A percentile compares a stretch with the other conserved stretches of the same genome.
These are phyloP conservation scores for Aphanomyces stellatus DNA, from an alignment of 352 stramenopile genomes.

Conservation along the genomic window DNA sequence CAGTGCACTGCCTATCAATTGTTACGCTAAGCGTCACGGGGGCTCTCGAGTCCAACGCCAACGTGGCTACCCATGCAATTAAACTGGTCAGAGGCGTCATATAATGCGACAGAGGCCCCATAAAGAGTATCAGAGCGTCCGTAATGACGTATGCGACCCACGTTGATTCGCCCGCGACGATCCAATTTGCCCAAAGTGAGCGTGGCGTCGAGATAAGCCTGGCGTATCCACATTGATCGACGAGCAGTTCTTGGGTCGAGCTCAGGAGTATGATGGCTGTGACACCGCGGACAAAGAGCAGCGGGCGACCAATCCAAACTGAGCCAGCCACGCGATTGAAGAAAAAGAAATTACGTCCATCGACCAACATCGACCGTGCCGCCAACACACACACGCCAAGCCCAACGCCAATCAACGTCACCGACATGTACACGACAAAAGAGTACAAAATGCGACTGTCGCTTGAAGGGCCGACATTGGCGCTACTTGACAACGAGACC, in stretches of 20 bases:
- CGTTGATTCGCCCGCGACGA: constrained; percentile 5
- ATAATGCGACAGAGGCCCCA: background rate
- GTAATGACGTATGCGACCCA: constrained; percentile 3
- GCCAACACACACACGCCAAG: background rate
- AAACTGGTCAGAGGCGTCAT: background rate
- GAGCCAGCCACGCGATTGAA: constrained; percentile 1
- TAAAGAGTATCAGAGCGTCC: background rate
- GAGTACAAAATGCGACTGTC: background rate
- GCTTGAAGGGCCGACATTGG: background rate
- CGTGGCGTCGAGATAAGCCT: background rate
- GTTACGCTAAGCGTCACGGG: background rate
- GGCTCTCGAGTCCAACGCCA: background rate
- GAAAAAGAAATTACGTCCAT: background rate
- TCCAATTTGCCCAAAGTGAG: background rate
- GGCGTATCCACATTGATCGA: background rate
- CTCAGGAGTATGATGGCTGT: constrained; percentile 3
- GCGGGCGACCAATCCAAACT: constrained; percentile 3
- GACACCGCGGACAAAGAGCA: background rate
- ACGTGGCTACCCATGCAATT: background rate
- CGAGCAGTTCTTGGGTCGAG: background rate
- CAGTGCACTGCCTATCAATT: background rate
- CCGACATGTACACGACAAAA: background rate
- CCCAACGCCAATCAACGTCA: background rate
- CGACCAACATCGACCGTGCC: background rate
- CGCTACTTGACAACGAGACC: background rate